Evolutionary conservation across 768 basidiomycete species (phyloP), one percentile per base, ranked within the genome.

Genomic region (Auriscalpium orientale): DNA sequence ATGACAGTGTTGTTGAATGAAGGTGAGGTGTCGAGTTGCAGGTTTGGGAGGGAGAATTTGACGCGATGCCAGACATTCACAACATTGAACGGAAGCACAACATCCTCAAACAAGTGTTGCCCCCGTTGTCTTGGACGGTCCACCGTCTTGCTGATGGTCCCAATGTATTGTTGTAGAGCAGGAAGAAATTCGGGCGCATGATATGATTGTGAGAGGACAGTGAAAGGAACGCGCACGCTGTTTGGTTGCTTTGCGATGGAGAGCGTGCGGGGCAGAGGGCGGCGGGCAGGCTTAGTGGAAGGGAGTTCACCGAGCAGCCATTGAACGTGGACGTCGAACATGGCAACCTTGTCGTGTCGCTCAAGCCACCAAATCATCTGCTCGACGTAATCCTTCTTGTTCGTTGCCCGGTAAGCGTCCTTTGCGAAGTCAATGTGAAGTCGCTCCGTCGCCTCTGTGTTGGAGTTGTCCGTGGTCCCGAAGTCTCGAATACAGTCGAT

Each of bases 381-480:
- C 0, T 12, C 7, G 8, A 61, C 15, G 49, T 67, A 65, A 36
- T 73, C 64, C 15, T 57, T 59, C 35, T 62, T 54, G 57, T 71
- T 73, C 11, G 58, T 58, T 4, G 67, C 68, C 1, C 64, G 55
- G 50, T 70, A 74, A 0, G 62, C 68, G 3, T 61, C 50, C 54
- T 73, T 73, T 0, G 68, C 67, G 22, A 51, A 60, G 49, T 69
- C 64, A 21, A 70, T 71, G 59, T 72, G 72, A 0, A 71, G 62
- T 0, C 62, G 62, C 53, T 74, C 69, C 0, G 68, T 56, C 0
- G 54, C 52, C 54, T 74, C 72, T 0, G 68, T 72, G 47, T 67
- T 68, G 61, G 57, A 72, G 15, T 62, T 58, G 40, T 71, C 68
- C 1, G 56, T 48, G 1, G 49, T 53, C 0, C 63, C 61, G 10